A percentile compares a stretch with the other conserved stretches of the same genome.
Conservation (phyloP, 2,329 filamentous ascomycete species). For the Aspergillus calidoustus region DNA sequence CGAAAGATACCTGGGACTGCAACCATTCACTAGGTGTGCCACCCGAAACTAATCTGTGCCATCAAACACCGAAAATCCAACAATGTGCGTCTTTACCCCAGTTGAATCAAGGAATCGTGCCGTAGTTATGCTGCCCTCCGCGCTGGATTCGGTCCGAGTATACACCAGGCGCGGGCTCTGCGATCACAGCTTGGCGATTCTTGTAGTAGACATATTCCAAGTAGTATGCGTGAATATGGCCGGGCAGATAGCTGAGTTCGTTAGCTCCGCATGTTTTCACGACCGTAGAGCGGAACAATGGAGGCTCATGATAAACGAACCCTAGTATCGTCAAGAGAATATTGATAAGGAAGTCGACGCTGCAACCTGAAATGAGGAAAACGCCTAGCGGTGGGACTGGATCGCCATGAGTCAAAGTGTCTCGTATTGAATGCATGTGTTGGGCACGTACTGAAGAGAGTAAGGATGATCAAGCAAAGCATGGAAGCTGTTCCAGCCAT, state of each 20-base stretch:
- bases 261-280: neutral
- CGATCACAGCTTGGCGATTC: constrained; percentile 49
- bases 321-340: constrained; percentile 69
- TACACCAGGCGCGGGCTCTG: constrained; percentile 40
- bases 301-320: constrained; percentile 39
- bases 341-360: constrained; percentile 68
- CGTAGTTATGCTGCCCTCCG: constrained; percentile 41
- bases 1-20: neutral
- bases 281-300: neutral
- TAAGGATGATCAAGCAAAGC: constrained; percentile 52
- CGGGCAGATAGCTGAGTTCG: constrained; percentile 68
- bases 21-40: neutral
- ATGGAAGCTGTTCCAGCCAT: constrained; percentile 44
- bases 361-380: constrained; percentile 67
- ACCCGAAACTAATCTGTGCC: neutral
- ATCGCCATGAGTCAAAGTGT: neutral
- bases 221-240: constrained; percentile 81
- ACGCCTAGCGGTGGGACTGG: constrained; percentile 70
- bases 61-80: neutral
- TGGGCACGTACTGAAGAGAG: constrained; percentile 48
- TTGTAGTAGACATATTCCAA: constrained; percentile 83
- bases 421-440: neutral
- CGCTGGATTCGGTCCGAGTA: constrained; percentile 47
- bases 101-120: constrained; percentile 25
- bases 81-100: neutral